phyloP scores from a whole-genome alignment of 2,329 filamentous ascomycete species.

The Apiospora phragmitis region DNA sequence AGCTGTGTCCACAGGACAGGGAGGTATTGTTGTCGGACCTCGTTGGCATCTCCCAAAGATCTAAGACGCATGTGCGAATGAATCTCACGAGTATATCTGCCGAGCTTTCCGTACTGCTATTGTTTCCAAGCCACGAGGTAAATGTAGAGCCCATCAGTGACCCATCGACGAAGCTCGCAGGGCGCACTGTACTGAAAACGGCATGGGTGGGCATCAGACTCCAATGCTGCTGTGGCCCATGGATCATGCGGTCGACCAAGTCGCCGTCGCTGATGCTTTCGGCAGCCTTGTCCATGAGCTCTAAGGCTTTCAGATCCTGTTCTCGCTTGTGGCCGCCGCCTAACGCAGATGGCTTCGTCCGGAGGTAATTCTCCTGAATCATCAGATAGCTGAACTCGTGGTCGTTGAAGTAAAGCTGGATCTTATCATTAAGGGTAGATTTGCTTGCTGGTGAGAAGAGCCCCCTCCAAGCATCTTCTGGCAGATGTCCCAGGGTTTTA shows the following conservation, averaged over 20 bases:
- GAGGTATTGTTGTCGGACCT: slow-evolving; percentile 92
- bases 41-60: slow-evolving; percentile 86
- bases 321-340: slow-evolving; percentile 64
- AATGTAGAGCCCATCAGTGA: slow-evolving; percentile 75
- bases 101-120: slow-evolving; percentile 79
- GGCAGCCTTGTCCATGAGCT: slow-evolving; percentile 83
- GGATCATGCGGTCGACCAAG: slow-evolving; percentile 95
- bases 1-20: slow-evolving; percentile 83
- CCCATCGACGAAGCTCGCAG: slow-evolving; percentile 83
- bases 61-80: slow-evolving; percentile 95
- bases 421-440: slow-evolving; percentile 92
- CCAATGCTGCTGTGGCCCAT: slow-evolving; percentile 97
- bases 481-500: slow-evolving; percentile 98
- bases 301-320: slow-evolving; percentile 77
- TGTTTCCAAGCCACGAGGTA: slow-evolving; percentile 91
- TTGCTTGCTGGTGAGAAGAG: slow-evolving; percentile 84
- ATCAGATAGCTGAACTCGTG: slow-evolving; percentile 97
- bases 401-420: slow-evolving; percentile 98
- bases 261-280: slow-evolving; percentile 98
- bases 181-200: slow-evolving; percentile 90
- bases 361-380: slow-evolving; percentile 97
- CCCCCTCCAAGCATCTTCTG: slow-evolving; percentile 87
- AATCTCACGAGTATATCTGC: slow-evolving; percentile 85
- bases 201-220: slow-evolving; percentile 96
- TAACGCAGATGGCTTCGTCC: slow-evolving; percentile 71